phyloP scores from a whole-genome alignment of 1,284 basidiomycete species.

The Vanrija sp. region DNA sequence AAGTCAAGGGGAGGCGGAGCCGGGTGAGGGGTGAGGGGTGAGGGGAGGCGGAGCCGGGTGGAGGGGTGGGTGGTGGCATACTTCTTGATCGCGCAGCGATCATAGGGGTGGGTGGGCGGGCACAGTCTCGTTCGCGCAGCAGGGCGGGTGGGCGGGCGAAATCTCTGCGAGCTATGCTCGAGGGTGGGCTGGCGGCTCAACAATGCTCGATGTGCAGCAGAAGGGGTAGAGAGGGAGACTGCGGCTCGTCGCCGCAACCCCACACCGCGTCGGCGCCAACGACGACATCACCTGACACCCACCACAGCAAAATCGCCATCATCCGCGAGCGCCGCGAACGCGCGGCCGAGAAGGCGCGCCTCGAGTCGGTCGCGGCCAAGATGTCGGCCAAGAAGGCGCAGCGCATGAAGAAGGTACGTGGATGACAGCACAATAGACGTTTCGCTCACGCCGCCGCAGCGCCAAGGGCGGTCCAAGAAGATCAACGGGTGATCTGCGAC shows the following conservation, averaged over 20 bases:
- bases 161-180: no score
- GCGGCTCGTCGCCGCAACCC: no score
- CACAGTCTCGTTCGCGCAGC: no score
- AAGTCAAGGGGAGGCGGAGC: conserved; percentile 14
- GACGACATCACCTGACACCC: background rate
- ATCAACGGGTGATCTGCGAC: conserved; percentile 44
- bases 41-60: no score
- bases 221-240: background rate
- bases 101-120: no score
- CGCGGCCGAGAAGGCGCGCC: conserved; percentile 45
- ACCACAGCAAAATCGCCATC: conserved; percentile 33
- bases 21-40: no score
- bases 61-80: no score
- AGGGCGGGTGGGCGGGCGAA: no score
- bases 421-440: background rate
- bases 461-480: conserved; percentile 50
- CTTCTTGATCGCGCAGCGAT: no score
- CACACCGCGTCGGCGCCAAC: no score
- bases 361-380: conserved; percentile 45
- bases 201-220: background rate
- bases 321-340: conserved; percentile 46
- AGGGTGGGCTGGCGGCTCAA: no score
- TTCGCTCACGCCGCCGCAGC: conserved; percentile 23
- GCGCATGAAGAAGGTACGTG: conserved; percentile 48
- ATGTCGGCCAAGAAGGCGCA: conserved; percentile 52